Percentiles rank a stretch among this genome's conserved stretches.
Evolutionary conservation across 2,329 filamentous ascomycete genomes (phyloP).

Genomic region (Xylariaceae sp.): DNA sequence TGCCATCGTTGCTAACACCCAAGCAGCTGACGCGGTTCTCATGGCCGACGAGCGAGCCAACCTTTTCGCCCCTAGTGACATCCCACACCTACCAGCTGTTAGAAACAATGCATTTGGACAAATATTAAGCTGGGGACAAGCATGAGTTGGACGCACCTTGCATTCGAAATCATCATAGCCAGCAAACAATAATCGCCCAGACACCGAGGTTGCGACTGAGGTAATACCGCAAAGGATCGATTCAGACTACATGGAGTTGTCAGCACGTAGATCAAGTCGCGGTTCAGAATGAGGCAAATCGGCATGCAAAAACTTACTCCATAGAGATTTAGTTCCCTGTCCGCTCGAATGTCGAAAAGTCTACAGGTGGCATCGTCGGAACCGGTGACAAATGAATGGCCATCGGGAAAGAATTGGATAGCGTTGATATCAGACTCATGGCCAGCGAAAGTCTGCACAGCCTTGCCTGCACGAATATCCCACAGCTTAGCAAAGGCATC

Average conservation of each 20-base stretch:
- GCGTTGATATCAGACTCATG: constrained; percentile 99
- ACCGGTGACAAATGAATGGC: constrained; percentile 95
- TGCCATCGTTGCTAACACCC: constrained; percentile 97
- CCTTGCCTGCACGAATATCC: constrained; percentile 98
- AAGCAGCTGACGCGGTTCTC: constrained; percentile 99
- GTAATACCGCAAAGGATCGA: constrained; percentile 97
- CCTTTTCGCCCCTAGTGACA: constrained; percentile 91
- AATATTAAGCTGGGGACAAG: too few relatives aligned
- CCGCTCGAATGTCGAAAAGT: constrained; percentile 94
- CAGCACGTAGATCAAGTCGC: constrained; percentile 8
- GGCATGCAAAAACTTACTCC: constrained; percentile 45
- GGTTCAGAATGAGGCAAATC: too few relatives aligned
- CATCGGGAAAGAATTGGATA: constrained; percentile 98
- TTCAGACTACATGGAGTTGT: constrained; percentile 63
- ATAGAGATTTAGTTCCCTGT: constrained; percentile 70
- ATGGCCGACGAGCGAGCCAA: constrained; percentile 93
- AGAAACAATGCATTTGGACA: too few relatives aligned
- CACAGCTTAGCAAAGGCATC: constrained; percentile 98
- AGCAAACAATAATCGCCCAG: constrained; percentile 88
- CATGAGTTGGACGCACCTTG: constrained; percentile 65
- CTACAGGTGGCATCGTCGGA: constrained; percentile 97
- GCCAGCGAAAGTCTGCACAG: constrained; percentile 95
- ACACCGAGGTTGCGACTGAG: constrained; percentile 96
- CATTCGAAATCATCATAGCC: constrained; percentile 99
- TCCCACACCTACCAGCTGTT: constrained; percentile 76